Percentiles rank a stretch among this genome's conserved stretches.
Conservation (phyloP, 148 eudicot genomes). For the Fagopyrum esculentum region DNA sequence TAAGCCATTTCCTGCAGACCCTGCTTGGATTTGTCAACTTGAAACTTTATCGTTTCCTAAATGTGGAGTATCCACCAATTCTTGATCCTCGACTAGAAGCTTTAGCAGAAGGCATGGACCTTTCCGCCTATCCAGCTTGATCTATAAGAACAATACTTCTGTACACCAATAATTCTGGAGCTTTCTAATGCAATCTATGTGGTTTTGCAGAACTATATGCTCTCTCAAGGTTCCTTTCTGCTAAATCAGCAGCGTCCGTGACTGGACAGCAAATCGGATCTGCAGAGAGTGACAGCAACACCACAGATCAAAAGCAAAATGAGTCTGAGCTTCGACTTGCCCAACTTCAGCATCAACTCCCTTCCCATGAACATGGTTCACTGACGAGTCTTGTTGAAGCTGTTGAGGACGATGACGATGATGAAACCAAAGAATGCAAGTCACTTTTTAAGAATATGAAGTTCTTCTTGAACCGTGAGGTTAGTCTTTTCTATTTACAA, state of each 20-base stretch:
- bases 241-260: constrained; percentile 24
- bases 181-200: not conserved
- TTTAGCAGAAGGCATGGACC: constrained; percentile 61
- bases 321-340: constrained; percentile 82
- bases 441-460: constrained; percentile 64
- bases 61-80: constrained; percentile 82
- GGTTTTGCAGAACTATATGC: constrained; percentile 75
- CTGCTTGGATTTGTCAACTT: constrained; percentile 75
- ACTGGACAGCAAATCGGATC: constrained; percentile 30
- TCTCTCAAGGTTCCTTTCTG: constrained; percentile 58
- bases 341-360: constrained; percentile 91
- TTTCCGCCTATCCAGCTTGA: not conserved
- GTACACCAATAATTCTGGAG: not conserved
- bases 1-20: constrained; percentile 36
- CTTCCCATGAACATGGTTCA: constrained; percentile 72
- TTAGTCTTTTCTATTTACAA: constrained; percentile 18
- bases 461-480: constrained; percentile 94
- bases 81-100: constrained; percentile 89
- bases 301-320: constrained; percentile 24
- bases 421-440: constrained; percentile 68
- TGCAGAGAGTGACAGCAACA: constrained; percentile 23
- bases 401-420: constrained; percentile 63
- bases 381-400: constrained; percentile 76
- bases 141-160: not conserved
- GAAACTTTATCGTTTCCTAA: constrained; percentile 61